phyloP scores from a whole-genome alignment of 805 yeast species.

The Wickerhamiella alocasiicola region DNA sequence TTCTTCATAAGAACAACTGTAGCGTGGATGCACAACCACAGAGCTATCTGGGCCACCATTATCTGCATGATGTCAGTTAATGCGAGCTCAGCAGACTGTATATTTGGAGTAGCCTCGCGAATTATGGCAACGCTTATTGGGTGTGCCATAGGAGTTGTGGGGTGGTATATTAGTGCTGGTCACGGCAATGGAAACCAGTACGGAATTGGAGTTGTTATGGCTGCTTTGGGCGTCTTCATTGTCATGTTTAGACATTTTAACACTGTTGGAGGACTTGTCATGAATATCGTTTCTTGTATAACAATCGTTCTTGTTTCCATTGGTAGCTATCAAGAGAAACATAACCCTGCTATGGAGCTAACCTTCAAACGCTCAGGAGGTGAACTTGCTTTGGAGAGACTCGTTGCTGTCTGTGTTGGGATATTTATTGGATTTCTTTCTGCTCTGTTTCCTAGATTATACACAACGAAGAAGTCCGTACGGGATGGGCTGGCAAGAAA shows the following conservation, averaged over 20 bases:
- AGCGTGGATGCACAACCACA: conserved; percentile 17
- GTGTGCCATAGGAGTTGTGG: conserved; percentile 24
- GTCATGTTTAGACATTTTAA: conserved; percentile 4
- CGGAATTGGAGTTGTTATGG: conserved; percentile 6
- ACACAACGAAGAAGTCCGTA: conserved; percentile 19
- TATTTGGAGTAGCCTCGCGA: conserved; percentile 23
- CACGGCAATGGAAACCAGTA: conserved; percentile 23
- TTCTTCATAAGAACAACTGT: conserved; percentile 22
- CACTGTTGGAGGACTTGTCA: conserved; percentile 7
- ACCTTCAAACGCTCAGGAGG: not conserved
- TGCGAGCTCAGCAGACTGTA: conserved; percentile 26
- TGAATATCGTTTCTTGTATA: conserved; percentile 4
- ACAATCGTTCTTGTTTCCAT: conserved; percentile 7
- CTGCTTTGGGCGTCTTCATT: conserved; percentile 1
- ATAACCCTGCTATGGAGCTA: conserved; percentile 3
- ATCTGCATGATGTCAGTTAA: conserved; percentile 24
- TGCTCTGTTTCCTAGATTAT: conserved; percentile 1
- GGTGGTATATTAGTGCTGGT: conserved; percentile 25
- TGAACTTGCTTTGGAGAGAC: conserved; percentile 3
- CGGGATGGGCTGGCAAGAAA: conserved; percentile 21
- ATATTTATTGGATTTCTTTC: not conserved
- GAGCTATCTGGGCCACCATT: conserved; percentile 26
- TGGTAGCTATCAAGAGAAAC: conserved; percentile 4
- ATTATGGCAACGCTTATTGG: conserved; percentile 25
- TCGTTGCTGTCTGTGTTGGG: conserved; percentile 5